Percentiles rank a stretch among this genome's conserved stretches.
Conservation (phyloP, 306 rosid species). For the Vigna mungo region DNA sequence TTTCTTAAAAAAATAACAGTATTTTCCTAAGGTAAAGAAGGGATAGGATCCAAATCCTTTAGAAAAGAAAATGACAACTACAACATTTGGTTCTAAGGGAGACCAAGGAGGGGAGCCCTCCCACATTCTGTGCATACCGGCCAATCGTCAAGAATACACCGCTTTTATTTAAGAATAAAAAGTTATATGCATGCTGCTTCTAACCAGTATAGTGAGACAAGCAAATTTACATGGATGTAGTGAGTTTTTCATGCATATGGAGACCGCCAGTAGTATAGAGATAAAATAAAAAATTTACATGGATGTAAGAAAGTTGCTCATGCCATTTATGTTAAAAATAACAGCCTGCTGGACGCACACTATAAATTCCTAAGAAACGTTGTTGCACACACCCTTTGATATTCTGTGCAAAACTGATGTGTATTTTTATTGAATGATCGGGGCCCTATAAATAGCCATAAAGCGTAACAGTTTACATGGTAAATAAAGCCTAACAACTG, state of each 20-base stretch:
- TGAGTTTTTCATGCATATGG: background rate
- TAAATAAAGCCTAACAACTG: no score
- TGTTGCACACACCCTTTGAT: no score
- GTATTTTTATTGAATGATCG: no score
- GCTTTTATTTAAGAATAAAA: constrained; percentile 2
- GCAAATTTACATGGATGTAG: constrained; percentile 18
- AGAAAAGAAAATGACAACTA: constrained; percentile 19
- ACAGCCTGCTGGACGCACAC: no score
- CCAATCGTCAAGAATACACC: constrained; percentile 6
- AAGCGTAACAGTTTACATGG: no score
- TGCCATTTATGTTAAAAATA: background rate
- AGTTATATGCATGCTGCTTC: background rate
- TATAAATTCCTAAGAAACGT: no score
- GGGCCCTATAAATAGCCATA: no score
- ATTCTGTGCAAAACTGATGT: no score
- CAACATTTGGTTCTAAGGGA: constrained; percentile 36
- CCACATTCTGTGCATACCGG: constrained; percentile 9
- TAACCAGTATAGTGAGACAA: background rate
- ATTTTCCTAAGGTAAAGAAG: constrained; percentile 25
- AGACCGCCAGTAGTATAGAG: background rate
- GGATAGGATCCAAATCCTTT: constrained; percentile 30
- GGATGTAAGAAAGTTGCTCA: background rate
- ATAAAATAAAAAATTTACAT: background rate
- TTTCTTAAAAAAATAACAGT: constrained; percentile 13
- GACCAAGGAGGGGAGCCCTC: constrained; percentile 26